phyloP scores from a whole-genome alignment of 164 flowering plant species.

The Vitis cinerea region DNA sequence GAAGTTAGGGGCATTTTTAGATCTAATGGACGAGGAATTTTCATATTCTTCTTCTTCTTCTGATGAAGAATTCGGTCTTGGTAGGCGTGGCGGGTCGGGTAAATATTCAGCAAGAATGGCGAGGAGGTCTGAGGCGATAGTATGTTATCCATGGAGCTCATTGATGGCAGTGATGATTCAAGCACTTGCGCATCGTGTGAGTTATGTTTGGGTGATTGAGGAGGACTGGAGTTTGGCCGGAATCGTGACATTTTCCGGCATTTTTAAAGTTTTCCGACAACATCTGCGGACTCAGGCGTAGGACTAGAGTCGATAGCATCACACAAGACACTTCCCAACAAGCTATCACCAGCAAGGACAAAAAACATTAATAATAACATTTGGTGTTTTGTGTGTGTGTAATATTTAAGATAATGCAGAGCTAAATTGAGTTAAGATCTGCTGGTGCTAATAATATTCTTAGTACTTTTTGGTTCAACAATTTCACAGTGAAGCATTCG shows the following conservation, averaged over 20 bases:
- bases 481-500: too few species aligned
- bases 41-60: constrained; percentile 23
- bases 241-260: constrained; percentile 42
- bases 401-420: too few species aligned
- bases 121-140: constrained; percentile 39
- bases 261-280: constrained; percentile 40
- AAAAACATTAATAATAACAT: too few species aligned
- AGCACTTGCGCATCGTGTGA: constrained; percentile 48
- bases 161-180: constrained; percentile 62
- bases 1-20: constrained; percentile 27
- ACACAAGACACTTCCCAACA: too few species aligned
- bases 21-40: constrained; percentile 37
- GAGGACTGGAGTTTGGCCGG: constrained; percentile 46
- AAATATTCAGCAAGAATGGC: constrained; percentile 24
- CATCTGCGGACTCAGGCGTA: constrained; percentile 18
- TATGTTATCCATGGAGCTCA: constrained; percentile 52
- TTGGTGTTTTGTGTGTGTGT: too few species aligned
- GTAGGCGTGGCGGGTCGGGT: constrained; percentile 17
- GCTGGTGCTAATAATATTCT: too few species aligned
- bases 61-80: constrained; percentile 39
- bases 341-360: too few species aligned
- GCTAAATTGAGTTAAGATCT: too few species aligned
- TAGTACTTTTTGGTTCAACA: too few species aligned
- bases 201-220: constrained; percentile 58
- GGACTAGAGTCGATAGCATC: not conserved